Percentiles rank a stretch among this genome's conserved stretches.
These are phyloP conservation scores for Adansonia madagascariensis DNA, from an alignment of 441 rosid genomes.

Conservation along the genomic window DNA sequence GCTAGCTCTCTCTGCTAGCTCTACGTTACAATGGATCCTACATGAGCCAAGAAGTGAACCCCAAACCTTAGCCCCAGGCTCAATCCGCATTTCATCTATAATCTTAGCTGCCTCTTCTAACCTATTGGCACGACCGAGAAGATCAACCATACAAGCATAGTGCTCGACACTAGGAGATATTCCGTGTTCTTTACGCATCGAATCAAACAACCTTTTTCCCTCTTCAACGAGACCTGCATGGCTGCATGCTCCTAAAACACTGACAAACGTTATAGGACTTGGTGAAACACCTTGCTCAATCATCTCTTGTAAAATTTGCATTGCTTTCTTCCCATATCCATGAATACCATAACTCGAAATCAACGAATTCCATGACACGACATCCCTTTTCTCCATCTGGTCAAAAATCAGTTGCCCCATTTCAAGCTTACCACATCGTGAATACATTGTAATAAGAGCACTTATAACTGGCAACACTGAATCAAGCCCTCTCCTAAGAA, in stretches of 20 bases:
- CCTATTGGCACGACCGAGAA: constrained; percentile 70
- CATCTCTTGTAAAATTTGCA: constrained; percentile 59
- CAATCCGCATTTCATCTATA: constrained; percentile 65
- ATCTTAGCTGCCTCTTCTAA: constrained; percentile 65
- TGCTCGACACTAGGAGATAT: constrained; percentile 62
- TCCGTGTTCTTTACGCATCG: constrained; percentile 57
- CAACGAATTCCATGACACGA: constrained; percentile 71
- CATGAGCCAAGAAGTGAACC: constrained; percentile 74
- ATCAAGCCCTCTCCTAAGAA: constrained; percentile 67
- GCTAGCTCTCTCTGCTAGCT: constrained; percentile 67
- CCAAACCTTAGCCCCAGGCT: constrained; percentile 76
- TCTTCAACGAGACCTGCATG: constrained; percentile 74
- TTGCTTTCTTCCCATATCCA: constrained; percentile 61
- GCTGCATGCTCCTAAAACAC: constrained; percentile 78
- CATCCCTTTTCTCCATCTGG: constrained; percentile 59
- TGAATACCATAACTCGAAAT: constrained; percentile 68
- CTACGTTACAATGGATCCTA: constrained; percentile 69
- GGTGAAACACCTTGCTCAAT: constrained; percentile 49
- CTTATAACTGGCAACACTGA: constrained; percentile 65
- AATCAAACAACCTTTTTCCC: constrained; percentile 58
- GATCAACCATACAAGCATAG: constrained; percentile 81
- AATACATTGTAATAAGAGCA: constrained; percentile 72
- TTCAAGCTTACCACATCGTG: constrained; percentile 64
- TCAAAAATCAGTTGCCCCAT: constrained; percentile 61
- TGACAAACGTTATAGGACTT: constrained; percentile 57